Base-by-base conservation (phyloP, 805 yeast genomes). In the Gaillardinia entomophila region DNA sequence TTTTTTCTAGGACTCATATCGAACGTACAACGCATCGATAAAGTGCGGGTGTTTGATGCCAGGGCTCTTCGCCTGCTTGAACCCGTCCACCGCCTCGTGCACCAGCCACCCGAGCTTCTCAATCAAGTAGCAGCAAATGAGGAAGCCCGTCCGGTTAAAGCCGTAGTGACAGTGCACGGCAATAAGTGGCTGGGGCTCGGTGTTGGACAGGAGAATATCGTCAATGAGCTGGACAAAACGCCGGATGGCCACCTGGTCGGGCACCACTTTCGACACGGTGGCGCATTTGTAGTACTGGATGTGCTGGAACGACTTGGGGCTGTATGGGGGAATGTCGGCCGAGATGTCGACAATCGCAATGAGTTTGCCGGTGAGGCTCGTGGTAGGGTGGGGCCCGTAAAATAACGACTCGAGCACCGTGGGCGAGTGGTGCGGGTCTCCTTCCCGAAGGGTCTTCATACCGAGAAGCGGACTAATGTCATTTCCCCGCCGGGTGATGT, bases 81-180 rank as follows among this genome's bases (percentile, higher is more conserved):
- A 82, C 1, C 78, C 78, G 10, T 64, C 71, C 12, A 82, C 65
- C 0, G 90, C 84, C 29, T 78, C 83, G 24, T 62, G 60, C 2
- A 82, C 84, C 3, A 67, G 47, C 73, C 82, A 74, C 0, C 77
- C 77, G 20, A 74, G 52, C 32, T 58, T 60, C 46, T 80, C 86
- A 16, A 83, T 67, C 46, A 82, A 58, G 49, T 77, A 83, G 46
- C 83, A 74, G 48, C 85, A 78, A 13, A 82, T 74, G 31, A 83
- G 63, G 45, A 75, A 82, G 2, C 92, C 90, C 0, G 90, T 82
- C 35, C 90, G 61, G 51, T 82, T 82, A 56, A 82, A 84, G 4
- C 90, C 92, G 49, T 82, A 82, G 51, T 82, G 92, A 49, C 92
- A 82, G 53, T 83, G 92, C 6, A 83, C 82, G 0, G 73, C 86